A percentile compares a stretch with the other conserved stretches of the same genome.
Evolutionary conservation across 129 eudicot species (phyloP).

Genomic region (Erigeron canadensis): DNA sequence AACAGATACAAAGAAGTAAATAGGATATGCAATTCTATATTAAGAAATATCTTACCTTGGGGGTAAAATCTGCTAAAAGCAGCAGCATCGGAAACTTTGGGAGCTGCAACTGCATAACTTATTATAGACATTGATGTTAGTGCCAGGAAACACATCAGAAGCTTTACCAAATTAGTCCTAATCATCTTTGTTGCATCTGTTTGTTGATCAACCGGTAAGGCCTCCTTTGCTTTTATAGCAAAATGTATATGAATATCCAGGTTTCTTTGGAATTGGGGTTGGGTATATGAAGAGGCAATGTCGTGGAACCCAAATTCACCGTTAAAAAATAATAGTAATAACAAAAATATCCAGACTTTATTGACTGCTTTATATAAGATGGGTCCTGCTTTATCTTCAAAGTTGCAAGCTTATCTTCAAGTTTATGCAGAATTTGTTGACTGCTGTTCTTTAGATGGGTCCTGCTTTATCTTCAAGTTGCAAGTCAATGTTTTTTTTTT

Average conservation of each 20-base stretch:
- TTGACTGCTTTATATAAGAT: too few species aligned
- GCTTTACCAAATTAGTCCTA: background rate
- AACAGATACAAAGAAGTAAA: background rate
- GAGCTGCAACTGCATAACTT: background rate
- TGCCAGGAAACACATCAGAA: background rate
- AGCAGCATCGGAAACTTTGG: background rate
- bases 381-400: too few species aligned
- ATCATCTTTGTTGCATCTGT: background rate
- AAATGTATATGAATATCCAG: too few species aligned
- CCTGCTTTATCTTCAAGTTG: background rate
- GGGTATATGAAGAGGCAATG: too few species aligned
- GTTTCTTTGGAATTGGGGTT: too few species aligned
- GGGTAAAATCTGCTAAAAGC: background rate
- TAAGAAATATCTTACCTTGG: background rate
- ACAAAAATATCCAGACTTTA: too few species aligned
- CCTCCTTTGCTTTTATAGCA: background rate
- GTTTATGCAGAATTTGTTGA: too few species aligned
- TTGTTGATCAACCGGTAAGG: background rate
- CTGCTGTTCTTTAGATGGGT: too few species aligned
- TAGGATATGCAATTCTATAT: background rate
- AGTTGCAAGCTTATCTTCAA: too few species aligned
- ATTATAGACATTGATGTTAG: background rate
- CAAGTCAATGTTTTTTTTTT: background rate
- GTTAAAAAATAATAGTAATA: too few species aligned
- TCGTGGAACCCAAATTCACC: too few species aligned